Percentiles rank a stretch among this genome's conserved stretches.
These are phyloP conservation scores for Backusella morwellensis DNA, from an alignment of 192 early-diverging fungal genomes.

Conservation along the genomic window DNA sequence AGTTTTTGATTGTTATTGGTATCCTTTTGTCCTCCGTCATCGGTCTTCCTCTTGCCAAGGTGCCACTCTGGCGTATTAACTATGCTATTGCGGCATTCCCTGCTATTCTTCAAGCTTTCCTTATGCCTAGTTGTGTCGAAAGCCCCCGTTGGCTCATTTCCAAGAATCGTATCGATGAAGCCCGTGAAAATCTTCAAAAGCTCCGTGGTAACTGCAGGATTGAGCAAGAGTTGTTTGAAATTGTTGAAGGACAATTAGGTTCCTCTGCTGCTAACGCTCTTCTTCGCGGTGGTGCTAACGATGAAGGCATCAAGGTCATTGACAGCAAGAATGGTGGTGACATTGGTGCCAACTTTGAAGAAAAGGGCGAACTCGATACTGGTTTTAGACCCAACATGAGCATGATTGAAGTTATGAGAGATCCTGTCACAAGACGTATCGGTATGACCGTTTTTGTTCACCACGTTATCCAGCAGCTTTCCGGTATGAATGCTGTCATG, in stretches of 20 bases:
- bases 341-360: conserved; percentile 6
- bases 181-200: conserved; percentile 45
- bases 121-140: conserved; percentile 75
- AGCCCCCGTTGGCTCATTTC: conserved; percentile 71
- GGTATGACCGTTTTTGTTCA: conserved; percentile 63
- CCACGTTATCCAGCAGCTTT: conserved; percentile 78
- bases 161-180: conserved; percentile 61
- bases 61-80: conserved; percentile 70
- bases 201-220: conserved; percentile 56
- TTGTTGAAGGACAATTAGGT: conserved; percentile 42
- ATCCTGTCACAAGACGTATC: conserved; percentile 54
- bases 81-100: conserved; percentile 62
- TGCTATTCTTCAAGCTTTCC: conserved; percentile 48
- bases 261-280: conserved; percentile 1
- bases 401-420: conserved; percentile 54
- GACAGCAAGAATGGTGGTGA: neutral
- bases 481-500: conserved; percentile 82
- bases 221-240: conserved; percentile 62
- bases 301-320: neutral
- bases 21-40: conserved; percentile 68
- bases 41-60: conserved; percentile 56
- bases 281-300: neutral
- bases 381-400: conserved; percentile 38
- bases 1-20: conserved; percentile 77
- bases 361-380: neutral